Base-by-base conservation (phyloP, 2,329 filamentous ascomycete species). In the Davidsoniella virescens region DNA sequence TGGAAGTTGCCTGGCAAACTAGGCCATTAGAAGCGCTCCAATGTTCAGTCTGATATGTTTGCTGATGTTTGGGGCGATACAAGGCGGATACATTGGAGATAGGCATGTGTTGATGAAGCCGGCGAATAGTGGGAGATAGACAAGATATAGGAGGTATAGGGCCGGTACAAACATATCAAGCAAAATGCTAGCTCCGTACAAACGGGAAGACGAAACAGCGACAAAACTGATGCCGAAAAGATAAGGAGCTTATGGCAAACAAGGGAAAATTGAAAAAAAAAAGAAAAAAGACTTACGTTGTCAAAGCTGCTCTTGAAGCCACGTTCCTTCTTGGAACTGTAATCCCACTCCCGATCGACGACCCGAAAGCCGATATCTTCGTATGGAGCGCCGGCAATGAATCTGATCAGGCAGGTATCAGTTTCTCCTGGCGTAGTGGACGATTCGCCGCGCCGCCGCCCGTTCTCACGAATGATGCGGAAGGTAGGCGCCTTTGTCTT, bases 311-410 rank as follows among this genome's bases (percentile, higher is more conserved):
- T 95, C 63, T 78, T 88, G 67, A 96, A 98, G 1, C 92, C 93
- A 53, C 92, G 77, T 59, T 98, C 92, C 59, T 82, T 78, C 67
- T 95, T 96, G 2, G 90, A 86, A 63, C 87, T 94, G 63, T 95
- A 98, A 65, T 98, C 92, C 92, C 92, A 98, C 66, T 98, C 92
- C 56, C 92, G 90, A 65, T 98, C 92, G 38, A 98, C 88, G 57
- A 98, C 95, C 38, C 90, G 79, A 62, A 98, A 98, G 7, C 90
- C 92, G 61, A 98, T 82, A 60, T 98, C 92, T 64, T 95, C 86
- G 62, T 98, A 98, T 4, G 92, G 92, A 3, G 90, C 84, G 0
- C 93, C 92, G 20, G 90, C 87, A 61, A 94, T 84, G 67, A 98
- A 98, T 20, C 88, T 80, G 59, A 98, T 94, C 54, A 98, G 70